Evolutionary conservation across 805 yeast species (phyloP), one percentile per base, ranked within the genome.

Genomic region (Kodamaea sagamina): DNA sequence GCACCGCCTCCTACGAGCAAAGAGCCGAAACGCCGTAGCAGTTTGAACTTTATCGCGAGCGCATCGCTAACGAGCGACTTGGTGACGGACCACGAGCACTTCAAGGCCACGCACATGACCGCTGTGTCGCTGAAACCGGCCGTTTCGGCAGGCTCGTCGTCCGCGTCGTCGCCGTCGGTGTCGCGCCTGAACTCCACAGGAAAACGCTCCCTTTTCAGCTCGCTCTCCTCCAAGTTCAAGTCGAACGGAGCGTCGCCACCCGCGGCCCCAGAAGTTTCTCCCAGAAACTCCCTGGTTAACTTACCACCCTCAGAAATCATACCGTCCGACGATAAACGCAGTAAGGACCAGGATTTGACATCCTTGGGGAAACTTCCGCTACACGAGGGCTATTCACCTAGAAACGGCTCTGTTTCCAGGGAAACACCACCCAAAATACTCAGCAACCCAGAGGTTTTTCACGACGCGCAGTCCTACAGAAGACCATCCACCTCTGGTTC

Each of bases 211-310:
- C 36, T 71, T 4, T 68, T 71, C 51, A 61, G 69, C 42, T 66
- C 73, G 10, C 38, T 71, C 11, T 68, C 74, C 3, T 63, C 72
- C 7, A 70, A 70, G 43, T 70, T 70, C 50, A 68, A 67, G 44
- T 57, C 38, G 4, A 9, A n/a, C 22, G 38, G 16, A 5, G 4
- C 38, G 6, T 12, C 28, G 4, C 28, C 28, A 3, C 17, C 27
- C 5, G 15, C 28, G 17, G 32, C 16, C 12, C 32, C 13, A 12
- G 34, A 29, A 3, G 34, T 29, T 9, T 29, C 34, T 4, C 34
- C 34, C n/a, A 13, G 34, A 15, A 15, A 15, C 3, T 29, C 34
- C 5, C 34, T 29, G 34, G 34, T 13, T 4, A 17, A 17, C 3
- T 13, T 29, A n/a, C 25, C 12, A 6, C 37, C 26, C 8, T 4